Evolutionary conservation across 305 asterid genomes (phyloP).

Genomic region (Coffea humblotiana): DNA sequence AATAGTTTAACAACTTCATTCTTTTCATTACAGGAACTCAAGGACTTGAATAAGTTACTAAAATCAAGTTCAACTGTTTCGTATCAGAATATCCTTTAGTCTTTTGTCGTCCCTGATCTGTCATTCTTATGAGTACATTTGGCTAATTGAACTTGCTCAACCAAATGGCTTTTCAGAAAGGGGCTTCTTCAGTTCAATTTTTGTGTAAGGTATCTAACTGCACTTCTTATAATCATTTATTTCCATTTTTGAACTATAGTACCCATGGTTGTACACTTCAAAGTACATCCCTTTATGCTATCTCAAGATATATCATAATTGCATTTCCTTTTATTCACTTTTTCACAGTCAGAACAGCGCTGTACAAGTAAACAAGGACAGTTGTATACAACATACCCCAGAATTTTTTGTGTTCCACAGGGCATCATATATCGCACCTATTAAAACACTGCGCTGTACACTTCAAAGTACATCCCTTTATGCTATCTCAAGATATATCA

Average conservation of each 20-base stretch:
- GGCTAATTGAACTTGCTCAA: neutral
- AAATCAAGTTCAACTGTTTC: neutral
- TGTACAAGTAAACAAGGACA: neutral
- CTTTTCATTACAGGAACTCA: too few relatives aligned
- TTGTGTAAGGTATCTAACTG: neutral
- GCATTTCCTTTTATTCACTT: neutral
- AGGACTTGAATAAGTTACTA: neutral
- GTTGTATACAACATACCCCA: constrained; percentile 49
- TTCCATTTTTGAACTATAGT: neutral
- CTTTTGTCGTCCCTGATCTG: neutral
- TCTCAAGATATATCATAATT: neutral
- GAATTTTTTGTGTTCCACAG: constrained; percentile 70
- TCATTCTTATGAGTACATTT: neutral
- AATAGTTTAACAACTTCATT: too few relatives aligned
- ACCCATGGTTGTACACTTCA: neutral
- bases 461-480: neutral
- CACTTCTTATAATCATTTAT: neutral
- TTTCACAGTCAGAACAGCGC: neutral
- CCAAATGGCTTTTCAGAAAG: neutral
- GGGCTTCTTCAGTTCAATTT: neutral
- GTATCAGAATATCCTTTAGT: neutral
- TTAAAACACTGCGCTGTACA: constrained; percentile 45
- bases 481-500: neutral
- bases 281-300: neutral
- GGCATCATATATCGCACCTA: constrained; percentile 63